A percentile compares a stretch with the other conserved stretches of the same genome.
Evolutionary conservation across 441 rosid genomes (phyloP).

Genomic region (Pelargonium australe): DNA sequence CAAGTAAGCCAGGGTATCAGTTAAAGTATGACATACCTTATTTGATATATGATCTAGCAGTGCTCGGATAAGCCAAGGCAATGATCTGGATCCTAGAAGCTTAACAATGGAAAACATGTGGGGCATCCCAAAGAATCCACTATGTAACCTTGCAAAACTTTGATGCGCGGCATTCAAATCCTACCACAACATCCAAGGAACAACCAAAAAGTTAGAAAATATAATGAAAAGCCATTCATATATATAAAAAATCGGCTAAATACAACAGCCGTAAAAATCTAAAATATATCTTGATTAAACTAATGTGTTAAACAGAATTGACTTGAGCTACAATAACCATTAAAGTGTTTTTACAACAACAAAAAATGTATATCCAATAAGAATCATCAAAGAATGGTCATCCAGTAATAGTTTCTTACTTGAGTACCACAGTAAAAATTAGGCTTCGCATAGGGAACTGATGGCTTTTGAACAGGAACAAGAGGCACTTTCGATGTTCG

Average conservation of each 20-base stretch:
- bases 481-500: slow-evolving; percentile 70
- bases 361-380: slow-evolving; percentile 9
- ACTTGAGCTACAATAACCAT: not conserved
- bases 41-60: slow-evolving; percentile 92
- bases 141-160: slow-evolving; percentile 86
- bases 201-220: slow-evolving; percentile 11
- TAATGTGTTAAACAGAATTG: not conserved
- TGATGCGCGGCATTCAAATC: slow-evolving; percentile 97
- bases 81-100: slow-evolving; percentile 91
- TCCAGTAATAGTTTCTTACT: slow-evolving; percentile 40
- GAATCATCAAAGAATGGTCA: slow-evolving; percentile 17
- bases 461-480: slow-evolving; percentile 86
- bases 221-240: not conserved
- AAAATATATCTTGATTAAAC: not conserved
- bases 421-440: slow-evolving; percentile 93
- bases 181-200: slow-evolving; percentile 34
- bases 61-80: slow-evolving; percentile 98
- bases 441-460: slow-evolving; percentile 86
- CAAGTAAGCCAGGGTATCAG: slow-evolving; percentile 4
- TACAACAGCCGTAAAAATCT: not conserved
- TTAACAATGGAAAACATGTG: slow-evolving; percentile 80
- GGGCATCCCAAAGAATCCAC: slow-evolving; percentile 88
- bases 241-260: not conserved
- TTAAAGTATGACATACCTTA: slow-evolving; percentile 46
- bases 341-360: slow-evolving; percentile 5